Percentiles rank a stretch among this genome's conserved stretches.
These are phyloP conservation scores for Dryadomyces quercivorus DNA, from an alignment of 2,329 filamentous ascomycete species.

Conservation along the genomic window DNA sequence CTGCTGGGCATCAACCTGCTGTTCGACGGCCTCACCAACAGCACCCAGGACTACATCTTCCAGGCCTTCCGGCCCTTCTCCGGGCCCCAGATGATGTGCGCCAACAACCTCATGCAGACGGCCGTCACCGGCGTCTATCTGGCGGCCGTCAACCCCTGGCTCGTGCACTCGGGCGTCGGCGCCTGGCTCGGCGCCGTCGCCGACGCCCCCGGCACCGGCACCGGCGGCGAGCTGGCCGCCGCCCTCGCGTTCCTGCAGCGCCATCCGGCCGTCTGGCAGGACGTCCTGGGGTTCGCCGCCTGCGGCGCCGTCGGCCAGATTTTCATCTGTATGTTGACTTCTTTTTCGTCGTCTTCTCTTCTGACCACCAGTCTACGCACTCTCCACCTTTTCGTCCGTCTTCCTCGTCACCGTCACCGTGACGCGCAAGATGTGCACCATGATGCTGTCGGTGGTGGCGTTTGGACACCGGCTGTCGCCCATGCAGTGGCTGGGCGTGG, in stretches of 20 bases:
- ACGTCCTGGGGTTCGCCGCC: slow-evolving; percentile 79
- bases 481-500: slow-evolving; percentile 94
- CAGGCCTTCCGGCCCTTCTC: slow-evolving; percentile 64
- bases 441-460: slow-evolving; percentile 90
- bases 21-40: slow-evolving; percentile 93
- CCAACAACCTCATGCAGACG: slow-evolving; percentile 82
- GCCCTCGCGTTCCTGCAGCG: slow-evolving; percentile 69
- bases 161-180: slow-evolving; percentile 55
- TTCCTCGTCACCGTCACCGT: slow-evolving; percentile 94
- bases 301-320: slow-evolving; percentile 91
- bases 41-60: slow-evolving; percentile 93
- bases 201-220: slow-evolving; percentile 35
- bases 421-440: slow-evolving; percentile 97
- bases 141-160: slow-evolving; percentile 60
- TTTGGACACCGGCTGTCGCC: slow-evolving; percentile 77
- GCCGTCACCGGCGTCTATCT: slow-evolving; percentile 67
- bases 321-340: slow-evolving; percentile 73
- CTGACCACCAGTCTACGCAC: slow-evolving; percentile 57
- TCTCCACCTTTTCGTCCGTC: slow-evolving; percentile 83
- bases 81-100: slow-evolving; percentile 99
- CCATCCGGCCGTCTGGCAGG: slow-evolving; percentile 71
- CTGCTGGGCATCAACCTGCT: slow-evolving; percentile 81
- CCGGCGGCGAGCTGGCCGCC: slow-evolving; percentile 62
- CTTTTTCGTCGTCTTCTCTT: slow-evolving; percentile 22
- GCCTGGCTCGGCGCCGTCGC: slow-evolving; percentile 58